phyloP scores from a whole-genome alignment of 2,329 filamentous ascomycete species.

The Cercospora sp. region DNA sequence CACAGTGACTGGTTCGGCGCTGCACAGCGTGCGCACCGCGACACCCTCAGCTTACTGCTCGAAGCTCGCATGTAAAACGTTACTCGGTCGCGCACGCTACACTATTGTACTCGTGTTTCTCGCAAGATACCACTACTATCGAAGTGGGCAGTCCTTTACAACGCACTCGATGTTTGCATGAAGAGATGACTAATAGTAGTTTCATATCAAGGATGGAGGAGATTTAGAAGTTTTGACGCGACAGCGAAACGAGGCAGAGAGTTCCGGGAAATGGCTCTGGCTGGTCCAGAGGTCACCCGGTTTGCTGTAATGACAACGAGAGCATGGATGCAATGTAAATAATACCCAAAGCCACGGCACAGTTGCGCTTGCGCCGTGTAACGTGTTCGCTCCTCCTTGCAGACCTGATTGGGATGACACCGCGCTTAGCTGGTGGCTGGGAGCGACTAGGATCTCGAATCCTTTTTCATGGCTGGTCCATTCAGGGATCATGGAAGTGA shows the following conservation, averaged over 20 bases:
- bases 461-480: not conserved
- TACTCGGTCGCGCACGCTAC: slow-evolving; percentile 5
- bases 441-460: not conserved
- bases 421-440: not conserved
- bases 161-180: slow-evolving; percentile 20
- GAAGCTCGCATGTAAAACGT: slow-evolving; percentile 1
- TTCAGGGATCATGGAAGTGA: not conserved
- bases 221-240: not conserved
- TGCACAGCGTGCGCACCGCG: not conserved
- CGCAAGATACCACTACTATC: slow-evolving; percentile 17
- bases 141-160: slow-evolving; percentile 7
- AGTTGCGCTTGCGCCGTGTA: slow-evolving; percentile 14
- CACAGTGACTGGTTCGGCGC: not conserved
- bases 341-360: slow-evolving; percentile 9
- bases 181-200: slow-evolving; percentile 21
- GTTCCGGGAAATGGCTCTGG: slow-evolving; percentile 6
- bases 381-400: slow-evolving; percentile 20
- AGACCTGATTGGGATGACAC: slow-evolving; percentile 1
- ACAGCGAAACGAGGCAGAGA: not conserved
- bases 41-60: not conserved
- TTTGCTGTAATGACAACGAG: slow-evolving; percentile 12
- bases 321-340: slow-evolving; percentile 23
- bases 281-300: slow-evolving; percentile 17
- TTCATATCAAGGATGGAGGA: not conserved
- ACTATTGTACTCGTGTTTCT: slow-evolving; percentile 13